Evolutionary conservation across 2,329 filamentous ascomycete species (phyloP).

Genomic region (Dothideomycetes sp.): DNA sequence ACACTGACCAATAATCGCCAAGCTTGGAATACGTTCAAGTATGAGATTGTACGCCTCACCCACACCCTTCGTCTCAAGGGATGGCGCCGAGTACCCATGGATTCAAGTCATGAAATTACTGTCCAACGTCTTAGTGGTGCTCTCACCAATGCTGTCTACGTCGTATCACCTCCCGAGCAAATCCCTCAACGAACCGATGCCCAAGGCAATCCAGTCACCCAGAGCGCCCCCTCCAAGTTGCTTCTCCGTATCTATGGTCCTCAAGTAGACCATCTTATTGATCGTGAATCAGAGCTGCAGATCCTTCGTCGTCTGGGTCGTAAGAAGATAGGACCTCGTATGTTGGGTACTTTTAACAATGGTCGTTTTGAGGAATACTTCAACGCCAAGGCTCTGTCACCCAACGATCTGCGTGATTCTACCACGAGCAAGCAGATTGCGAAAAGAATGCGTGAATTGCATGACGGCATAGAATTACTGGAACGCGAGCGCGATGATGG

Average conservation of each 20-base stretch:
- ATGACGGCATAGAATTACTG: slow-evolving; percentile 83
- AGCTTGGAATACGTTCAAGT: slow-evolving; percentile 80
- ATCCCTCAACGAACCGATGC: slow-evolving; percentile 35
- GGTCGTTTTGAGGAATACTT: slow-evolving; percentile 95
- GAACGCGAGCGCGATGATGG: slow-evolving; percentile 68
- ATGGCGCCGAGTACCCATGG: slow-evolving; percentile 75
- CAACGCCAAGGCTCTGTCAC: slow-evolving; percentile 70
- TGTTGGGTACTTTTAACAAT: slow-evolving; percentile 87
- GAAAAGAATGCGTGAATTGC: slow-evolving; percentile 93
- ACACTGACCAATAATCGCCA: slow-evolving; percentile 28
- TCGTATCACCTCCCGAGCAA: slow-evolving; percentile 70
- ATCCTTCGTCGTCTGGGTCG: slow-evolving; percentile 78
- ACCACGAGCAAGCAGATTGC: slow-evolving; percentile 88
- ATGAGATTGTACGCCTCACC: slow-evolving; percentile 77
- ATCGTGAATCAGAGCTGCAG: slow-evolving; percentile 78
- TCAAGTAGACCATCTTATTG: slow-evolving; percentile 90
- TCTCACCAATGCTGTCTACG: slow-evolving; percentile 92
- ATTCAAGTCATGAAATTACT: slow-evolving; percentile 56
- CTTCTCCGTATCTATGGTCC: slow-evolving; percentile 88
- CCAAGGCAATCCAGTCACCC: slow-evolving; percentile 23
- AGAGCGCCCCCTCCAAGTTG: slow-evolving; percentile 54
- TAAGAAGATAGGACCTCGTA: slow-evolving; percentile 84
- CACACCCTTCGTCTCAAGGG: slow-evolving; percentile 87
- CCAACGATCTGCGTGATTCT: slow-evolving; percentile 65
- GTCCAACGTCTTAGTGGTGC: slow-evolving; percentile 80